A percentile compares a stretch with the other conserved stretches of the same genome.
These are phyloP conservation scores for Esteya vermicola DNA, from an alignment of 2,329 filamentous ascomycete species.

Conservation along the genomic window DNA sequence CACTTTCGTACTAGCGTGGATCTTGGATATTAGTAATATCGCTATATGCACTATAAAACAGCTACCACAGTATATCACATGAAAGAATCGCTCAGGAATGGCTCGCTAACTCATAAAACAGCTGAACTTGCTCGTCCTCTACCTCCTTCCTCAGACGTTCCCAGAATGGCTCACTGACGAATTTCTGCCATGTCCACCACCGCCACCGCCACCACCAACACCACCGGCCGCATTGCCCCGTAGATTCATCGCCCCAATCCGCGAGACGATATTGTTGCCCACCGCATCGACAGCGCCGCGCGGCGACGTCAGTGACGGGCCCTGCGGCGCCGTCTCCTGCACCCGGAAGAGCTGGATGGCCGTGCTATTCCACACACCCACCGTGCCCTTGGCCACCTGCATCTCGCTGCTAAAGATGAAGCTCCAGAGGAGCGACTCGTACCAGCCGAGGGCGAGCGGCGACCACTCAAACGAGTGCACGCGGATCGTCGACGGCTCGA, in stretches of 20 bases:
- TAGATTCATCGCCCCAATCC: slow-evolving; percentile 71
- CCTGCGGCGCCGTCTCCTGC: slow-evolving; percentile 66
- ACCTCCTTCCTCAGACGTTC: not conserved
- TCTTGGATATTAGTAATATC: too few species aligned
- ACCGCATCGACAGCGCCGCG: slow-evolving; percentile 87
- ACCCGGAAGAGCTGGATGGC: slow-evolving; percentile 78
- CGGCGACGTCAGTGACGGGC: slow-evolving; percentile 70
- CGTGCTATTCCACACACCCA: slow-evolving; percentile 90
- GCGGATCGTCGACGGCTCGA: slow-evolving; percentile 59
- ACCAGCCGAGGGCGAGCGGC: slow-evolving; percentile 80
- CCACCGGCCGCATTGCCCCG: slow-evolving; percentile 31
- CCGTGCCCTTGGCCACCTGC: slow-evolving; percentile 71
- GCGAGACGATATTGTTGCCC: slow-evolving; percentile 74
- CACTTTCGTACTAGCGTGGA: too few species aligned
- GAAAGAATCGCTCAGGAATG: too few species aligned
- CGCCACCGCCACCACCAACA: not conserved
- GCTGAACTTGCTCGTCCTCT: not conserved
- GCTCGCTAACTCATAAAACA: not conserved
- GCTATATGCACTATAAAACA: too few species aligned
- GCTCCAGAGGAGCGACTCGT: slow-evolving; percentile 86
- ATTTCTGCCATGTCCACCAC: not conserved
- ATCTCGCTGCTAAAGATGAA: slow-evolving; percentile 87
- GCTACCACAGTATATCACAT: too few species aligned
- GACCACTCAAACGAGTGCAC: slow-evolving; percentile 95
- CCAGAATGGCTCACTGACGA: not conserved